These are phyloP conservation scores for Combretum micranthum DNA, from an alignment of 345 rosid genomes.

Conservation along the genomic window DNA sequence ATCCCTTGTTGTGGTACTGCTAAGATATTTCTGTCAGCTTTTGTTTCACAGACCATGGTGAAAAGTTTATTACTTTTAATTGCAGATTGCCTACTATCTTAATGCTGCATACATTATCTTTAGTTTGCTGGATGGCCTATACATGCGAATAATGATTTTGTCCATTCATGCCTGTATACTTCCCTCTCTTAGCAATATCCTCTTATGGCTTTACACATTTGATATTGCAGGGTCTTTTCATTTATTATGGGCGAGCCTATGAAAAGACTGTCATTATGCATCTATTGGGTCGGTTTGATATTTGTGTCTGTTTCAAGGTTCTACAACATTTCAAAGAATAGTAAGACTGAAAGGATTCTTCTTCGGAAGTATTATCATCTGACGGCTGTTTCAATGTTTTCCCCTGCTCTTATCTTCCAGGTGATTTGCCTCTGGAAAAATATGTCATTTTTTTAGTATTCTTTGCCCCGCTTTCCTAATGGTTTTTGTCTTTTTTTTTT, in stretches of 20 bases:
- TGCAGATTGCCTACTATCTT: too few species aligned
- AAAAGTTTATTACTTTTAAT: background rate
- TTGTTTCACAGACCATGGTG: background rate
- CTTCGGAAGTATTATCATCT: slow-evolving; percentile 95
- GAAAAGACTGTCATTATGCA: slow-evolving; percentile 70
- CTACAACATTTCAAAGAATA: slow-evolving; percentile 75
- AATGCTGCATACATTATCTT: too few species aligned
- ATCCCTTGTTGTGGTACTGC: slow-evolving; percentile 75
- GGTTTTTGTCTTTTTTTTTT: slow-evolving; percentile 4
- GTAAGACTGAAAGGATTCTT: slow-evolving; percentile 92
- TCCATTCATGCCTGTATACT: background rate
- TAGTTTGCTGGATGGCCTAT: too few species aligned
- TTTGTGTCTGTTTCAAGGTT: slow-evolving; percentile 61
- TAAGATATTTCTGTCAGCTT: background rate
- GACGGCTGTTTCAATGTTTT: slow-evolving; percentile 92
- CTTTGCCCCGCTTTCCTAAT: background rate
- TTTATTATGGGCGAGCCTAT: slow-evolving; percentile 72
- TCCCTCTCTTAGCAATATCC: background rate
- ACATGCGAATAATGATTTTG: too few species aligned
- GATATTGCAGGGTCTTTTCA: slow-evolving; percentile 51
- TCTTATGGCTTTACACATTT: slow-evolving; percentile 11
- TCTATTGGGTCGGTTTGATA: slow-evolving; percentile 71
- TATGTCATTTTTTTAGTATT: background rate
- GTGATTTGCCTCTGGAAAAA: slow-evolving; percentile 28
- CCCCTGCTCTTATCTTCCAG: slow-evolving; percentile 94